phyloP scores from a whole-genome alignment of 306 rosid genomes.

The Quercus cerris region DNA sequence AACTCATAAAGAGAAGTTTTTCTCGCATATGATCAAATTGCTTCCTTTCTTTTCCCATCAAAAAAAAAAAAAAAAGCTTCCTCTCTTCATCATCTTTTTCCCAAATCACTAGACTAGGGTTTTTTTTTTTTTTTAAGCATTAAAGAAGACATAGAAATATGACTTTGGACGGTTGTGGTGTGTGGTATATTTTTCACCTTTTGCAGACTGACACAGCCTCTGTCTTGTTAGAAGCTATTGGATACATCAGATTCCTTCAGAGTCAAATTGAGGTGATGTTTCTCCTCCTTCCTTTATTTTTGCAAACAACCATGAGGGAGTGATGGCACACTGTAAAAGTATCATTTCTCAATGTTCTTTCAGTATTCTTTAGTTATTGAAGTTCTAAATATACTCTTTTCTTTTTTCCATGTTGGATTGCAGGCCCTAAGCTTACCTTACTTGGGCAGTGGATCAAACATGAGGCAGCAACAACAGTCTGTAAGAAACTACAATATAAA shows the following conservation, averaged over 20 bases:
- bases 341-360: conserved; percentile 35
- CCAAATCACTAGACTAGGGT: not conserved
- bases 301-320: conserved; percentile 45
- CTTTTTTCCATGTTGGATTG: conserved; percentile 25
- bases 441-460: conserved; percentile 67
- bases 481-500: conserved; percentile 48
- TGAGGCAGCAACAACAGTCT: conserved; percentile 59
- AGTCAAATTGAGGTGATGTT: conserved; percentile 94
- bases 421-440: conserved; percentile 97
- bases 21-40: not conserved
- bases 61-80: not conserved
- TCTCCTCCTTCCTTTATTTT: conserved; percentile 27
- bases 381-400: conserved; percentile 27
- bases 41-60: not conserved
- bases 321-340: conserved; percentile 46
- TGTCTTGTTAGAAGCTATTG: conserved; percentile 99
- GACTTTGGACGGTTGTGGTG: conserved; percentile 47
- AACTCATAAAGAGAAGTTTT: conserved; percentile 11
- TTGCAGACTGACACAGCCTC: conserved; percentile 99
- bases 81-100: not conserved
- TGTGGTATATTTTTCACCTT: conserved; percentile 43
- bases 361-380: conserved; percentile 21
- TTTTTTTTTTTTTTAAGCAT: conserved; percentile 4
- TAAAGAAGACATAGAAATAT: conserved; percentile 37
- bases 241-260: conserved; percentile 99